Base-by-base conservation (phyloP, 2,329 filamentous ascomycete species). In the Penicillium glabrum region DNA sequence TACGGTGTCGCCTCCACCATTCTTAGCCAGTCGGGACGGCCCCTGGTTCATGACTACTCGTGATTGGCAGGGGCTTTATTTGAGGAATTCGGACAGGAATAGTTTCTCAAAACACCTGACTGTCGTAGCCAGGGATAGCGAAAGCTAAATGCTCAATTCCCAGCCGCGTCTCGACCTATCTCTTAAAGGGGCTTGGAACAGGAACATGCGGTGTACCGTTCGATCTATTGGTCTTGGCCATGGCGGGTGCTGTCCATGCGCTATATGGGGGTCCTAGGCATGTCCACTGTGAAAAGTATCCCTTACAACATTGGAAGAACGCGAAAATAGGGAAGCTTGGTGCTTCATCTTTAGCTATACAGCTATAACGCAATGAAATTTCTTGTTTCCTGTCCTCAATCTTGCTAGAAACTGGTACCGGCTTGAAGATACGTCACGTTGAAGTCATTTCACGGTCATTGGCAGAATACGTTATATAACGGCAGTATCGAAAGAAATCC, bases 1-100 rank as follows among this genome's bases (percentile, higher is more conserved):
- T 61, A 57, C 56, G 60, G 46, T 35, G 35, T 23, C 19, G 19
- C 19, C 39, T 39, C 39, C 19, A 13, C 19, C 39, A 41, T 41
- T 41, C 39, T 9, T 41, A 41, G 39, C 39, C 39, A 41, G 19
- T 41, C 39, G 19, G 39, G 39, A 41, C 19, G 10, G 19, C 39
- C 39, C 39, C 39, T 41, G 39, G 10, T 41, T 41, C 39, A 23
- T 41, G 7, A 39, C 10, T 23, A 6, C 37, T 11, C 19, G 23
- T 39, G 35, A 39, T 39, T 39, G 35, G 39, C 10, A 41, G 10
- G 5, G 39, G 19, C 19, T 14, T 3, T 10, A 14, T 41, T 14
- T 23, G 19, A 13, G 39, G 39, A 41, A 41, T 41, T 10, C 11
- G 6, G 11, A 41, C 35, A 19, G n/a, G 35, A 41, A 14, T 41